Conservation (phyloP, 345 rosid genomes). For the Firmiana major region DNA sequence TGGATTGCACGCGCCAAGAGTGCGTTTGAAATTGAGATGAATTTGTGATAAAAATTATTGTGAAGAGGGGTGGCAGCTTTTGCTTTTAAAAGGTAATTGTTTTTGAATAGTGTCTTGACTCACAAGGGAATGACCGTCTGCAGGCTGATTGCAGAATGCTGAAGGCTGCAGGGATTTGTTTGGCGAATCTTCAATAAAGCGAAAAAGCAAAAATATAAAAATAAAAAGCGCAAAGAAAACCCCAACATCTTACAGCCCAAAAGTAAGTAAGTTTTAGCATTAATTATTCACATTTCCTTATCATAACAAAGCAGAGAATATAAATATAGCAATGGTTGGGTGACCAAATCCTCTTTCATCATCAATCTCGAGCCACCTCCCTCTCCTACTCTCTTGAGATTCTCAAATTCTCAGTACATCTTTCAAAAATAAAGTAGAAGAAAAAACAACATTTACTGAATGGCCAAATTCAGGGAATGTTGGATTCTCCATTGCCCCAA, state of each 20-base stretch:
- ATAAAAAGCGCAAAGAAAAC: not conserved
- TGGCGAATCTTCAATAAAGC: not conserved
- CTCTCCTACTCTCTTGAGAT: not conserved
- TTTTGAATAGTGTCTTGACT: not conserved
- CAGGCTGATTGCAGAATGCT: not conserved
- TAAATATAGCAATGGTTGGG: not conserved
- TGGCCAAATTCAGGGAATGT: constrained; percentile 44
- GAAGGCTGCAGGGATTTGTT: too few species aligned
- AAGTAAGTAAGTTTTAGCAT: not conserved
- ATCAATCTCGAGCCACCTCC: constrained; percentile 1
- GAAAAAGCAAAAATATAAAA: not conserved
- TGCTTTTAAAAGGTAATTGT: not conserved
- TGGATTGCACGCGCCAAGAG: not conserved
- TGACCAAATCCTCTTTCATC: not conserved
- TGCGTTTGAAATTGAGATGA: not conserved
- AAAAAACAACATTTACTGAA: constrained; percentile 20
- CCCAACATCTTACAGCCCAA: not conserved
- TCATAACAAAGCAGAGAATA: not conserved
- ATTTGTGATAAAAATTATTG: not conserved
- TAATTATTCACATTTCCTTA: not conserved
- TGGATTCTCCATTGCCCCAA: constrained; percentile 34
- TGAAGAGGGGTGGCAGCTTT: not conserved
- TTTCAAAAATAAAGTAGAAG: not conserved
- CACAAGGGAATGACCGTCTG: constrained; percentile 3
- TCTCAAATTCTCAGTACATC: not conserved